Evolutionary conservation across 2,329 filamentous ascomycete species (phyloP).

Genomic region (Penicillium sp.): DNA sequence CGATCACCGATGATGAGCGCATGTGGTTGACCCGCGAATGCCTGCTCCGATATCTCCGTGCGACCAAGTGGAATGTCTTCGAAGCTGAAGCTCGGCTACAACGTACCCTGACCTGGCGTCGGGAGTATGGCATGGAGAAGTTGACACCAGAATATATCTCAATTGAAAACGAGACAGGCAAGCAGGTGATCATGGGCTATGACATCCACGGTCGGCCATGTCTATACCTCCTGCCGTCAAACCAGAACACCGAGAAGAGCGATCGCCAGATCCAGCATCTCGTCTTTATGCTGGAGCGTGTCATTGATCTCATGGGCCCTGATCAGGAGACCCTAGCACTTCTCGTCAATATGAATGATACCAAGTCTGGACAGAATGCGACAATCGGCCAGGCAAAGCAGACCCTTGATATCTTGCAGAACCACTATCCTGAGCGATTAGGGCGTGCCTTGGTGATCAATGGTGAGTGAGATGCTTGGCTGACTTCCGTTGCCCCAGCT

Average conservation of each 20-base stretch:
- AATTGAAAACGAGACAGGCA: conserved; percentile 93
- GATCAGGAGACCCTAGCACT: conserved; percentile 85
- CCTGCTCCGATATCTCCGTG: conserved; percentile 86
- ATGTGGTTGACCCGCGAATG: conserved; percentile 93
- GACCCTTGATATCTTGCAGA: conserved; percentile 88
- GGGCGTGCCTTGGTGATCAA: conserved; percentile 89
- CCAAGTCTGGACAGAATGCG: conserved; percentile 74
- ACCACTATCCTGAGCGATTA: conserved; percentile 90
- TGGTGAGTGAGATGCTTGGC: conserved; percentile 54
- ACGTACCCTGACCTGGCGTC: conserved; percentile 80
- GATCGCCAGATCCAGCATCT: conserved; percentile 90
- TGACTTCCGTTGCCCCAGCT: not conserved
- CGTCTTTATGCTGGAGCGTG: conserved; percentile 92
- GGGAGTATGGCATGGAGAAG: conserved; percentile 81
- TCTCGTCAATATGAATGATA: conserved; percentile 87
- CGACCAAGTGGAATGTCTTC: conserved; percentile 82
- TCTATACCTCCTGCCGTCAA: conserved; percentile 83
- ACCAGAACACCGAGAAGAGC: conserved; percentile 87
- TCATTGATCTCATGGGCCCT: conserved; percentile 82
- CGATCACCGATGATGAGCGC: conserved; percentile 76
- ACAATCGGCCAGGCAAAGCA: conserved; percentile 75
- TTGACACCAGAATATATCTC: conserved; percentile 81
- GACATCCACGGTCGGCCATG: conserved; percentile 85
- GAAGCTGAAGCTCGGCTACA: conserved; percentile 78
- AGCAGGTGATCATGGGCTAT: conserved; percentile 86